These are phyloP conservation scores for Alternaria sp. DNA, from an alignment of 2,329 filamentous ascomycete species.

Conservation along the genomic window DNA sequence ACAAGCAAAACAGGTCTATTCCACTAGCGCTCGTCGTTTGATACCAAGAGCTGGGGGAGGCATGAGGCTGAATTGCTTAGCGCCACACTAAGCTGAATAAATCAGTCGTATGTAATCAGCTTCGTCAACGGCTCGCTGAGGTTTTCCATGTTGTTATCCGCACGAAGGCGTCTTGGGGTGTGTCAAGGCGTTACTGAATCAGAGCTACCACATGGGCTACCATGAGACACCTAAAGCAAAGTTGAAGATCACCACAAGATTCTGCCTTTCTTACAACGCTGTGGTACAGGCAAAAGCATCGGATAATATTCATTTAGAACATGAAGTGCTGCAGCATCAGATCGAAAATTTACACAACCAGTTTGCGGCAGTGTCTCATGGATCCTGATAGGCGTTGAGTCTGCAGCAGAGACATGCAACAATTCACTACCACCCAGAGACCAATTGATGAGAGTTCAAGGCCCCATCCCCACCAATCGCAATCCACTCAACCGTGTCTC, in stretches of 20 bases:
- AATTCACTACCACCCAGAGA: neutral
- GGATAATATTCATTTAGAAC: no score
- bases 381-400: neutral
- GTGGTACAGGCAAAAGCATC: no score
- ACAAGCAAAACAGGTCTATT: constrained; percentile 23
- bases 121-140: neutral
- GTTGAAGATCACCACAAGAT: no score
- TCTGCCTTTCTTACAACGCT: no score
- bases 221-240: neutral
- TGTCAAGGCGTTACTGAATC: neutral
- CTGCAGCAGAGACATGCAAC: neutral
- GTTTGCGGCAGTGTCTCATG: neutral
- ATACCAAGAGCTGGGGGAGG: constrained; percentile 14
- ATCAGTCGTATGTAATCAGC: neutral
- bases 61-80: constrained; percentile 22
- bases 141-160: neutral
- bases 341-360: neutral
- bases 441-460: neutral
- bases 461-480: neutral
- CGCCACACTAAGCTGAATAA: constrained; percentile 1
- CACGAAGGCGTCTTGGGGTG: neutral
- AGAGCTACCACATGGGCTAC: neutral
- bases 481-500: neutral
- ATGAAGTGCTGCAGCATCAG: no score
- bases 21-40: constrained; percentile 13